Conservation (phyloP, 140 eudicot genomes). For the Oenanthe javanica region DNA sequence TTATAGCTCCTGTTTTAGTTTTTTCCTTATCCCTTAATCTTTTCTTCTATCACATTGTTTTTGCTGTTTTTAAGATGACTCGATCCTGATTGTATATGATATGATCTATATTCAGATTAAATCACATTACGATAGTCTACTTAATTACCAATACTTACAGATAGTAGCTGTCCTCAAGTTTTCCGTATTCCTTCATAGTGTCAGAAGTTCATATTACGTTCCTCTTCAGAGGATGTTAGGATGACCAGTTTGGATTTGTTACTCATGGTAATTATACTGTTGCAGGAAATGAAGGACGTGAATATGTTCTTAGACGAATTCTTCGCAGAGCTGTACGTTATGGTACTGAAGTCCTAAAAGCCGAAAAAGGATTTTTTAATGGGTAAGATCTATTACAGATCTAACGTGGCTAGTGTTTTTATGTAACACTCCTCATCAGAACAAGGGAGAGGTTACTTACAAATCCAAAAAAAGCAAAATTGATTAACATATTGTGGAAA, state of each 20-base stretch:
- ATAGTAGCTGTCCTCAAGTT: not conserved
- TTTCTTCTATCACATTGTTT: not conserved
- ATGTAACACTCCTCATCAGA: not conserved
- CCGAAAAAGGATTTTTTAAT: constrained; percentile 76
- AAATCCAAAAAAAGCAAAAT: not conserved
- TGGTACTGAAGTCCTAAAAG: constrained; percentile 90
- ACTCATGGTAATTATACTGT: not conserved
- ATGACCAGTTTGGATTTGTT: too few relatives aligned
- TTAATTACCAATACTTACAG: not conserved
- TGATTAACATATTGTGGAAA: constrained; percentile 7
- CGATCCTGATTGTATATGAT: not conserved
- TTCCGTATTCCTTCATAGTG: not conserved
- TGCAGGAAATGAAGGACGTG: constrained; percentile 97
- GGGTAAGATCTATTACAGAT: constrained; percentile 36
- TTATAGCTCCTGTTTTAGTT: not conserved
- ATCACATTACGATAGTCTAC: not conserved
- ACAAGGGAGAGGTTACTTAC: not conserved
- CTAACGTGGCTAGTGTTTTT: not conserved
- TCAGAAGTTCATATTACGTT: not conserved
- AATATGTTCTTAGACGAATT: constrained; percentile 88
- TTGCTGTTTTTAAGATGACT: not conserved
- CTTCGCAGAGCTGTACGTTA: constrained; percentile 98
- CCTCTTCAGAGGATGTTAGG: not conserved
- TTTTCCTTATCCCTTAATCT: not conserved
- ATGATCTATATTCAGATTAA: too few relatives aligned